Conservation (phyloP, 345 rosid genomes). For the Murraya koenigii region DNA sequence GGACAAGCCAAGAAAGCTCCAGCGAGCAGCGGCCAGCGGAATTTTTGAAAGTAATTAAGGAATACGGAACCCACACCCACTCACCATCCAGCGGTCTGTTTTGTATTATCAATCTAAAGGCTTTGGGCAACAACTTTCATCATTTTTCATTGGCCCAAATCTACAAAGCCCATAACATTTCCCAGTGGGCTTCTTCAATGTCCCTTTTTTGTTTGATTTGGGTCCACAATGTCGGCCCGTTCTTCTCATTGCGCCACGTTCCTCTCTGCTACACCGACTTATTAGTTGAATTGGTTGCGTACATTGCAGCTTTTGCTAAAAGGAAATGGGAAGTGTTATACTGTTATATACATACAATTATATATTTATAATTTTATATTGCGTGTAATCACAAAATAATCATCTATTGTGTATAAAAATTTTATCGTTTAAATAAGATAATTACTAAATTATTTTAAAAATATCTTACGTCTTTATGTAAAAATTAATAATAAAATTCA, state of each 20-base stretch:
- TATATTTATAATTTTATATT: too few species aligned
- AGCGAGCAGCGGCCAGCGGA: too few species aligned
- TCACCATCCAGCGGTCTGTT: neutral
- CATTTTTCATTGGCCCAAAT: neutral
- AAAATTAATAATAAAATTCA: too few species aligned
- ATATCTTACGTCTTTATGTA: too few species aligned
- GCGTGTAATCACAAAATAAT: too few species aligned
- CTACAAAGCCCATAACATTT: neutral
- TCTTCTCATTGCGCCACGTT: neutral
- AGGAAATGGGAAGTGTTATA: neutral
- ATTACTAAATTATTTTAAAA: too few species aligned
- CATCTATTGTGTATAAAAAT: too few species aligned
- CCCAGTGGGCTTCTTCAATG: neutral
- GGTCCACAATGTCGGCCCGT: neutral
- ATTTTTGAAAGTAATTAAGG: neutral
- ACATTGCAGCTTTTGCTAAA: neutral
- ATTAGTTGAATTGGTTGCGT: neutral
- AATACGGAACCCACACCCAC: neutral
- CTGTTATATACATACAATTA: too few species aligned
- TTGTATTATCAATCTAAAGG: too few species aligned
- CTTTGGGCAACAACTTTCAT: too few species aligned
- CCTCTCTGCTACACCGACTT: neutral
- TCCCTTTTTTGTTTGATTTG: neutral
- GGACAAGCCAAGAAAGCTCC: neutral
- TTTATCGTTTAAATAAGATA: too few species aligned